Percentiles rank a stretch among this genome's conserved stretches.
phyloP scores from a whole-genome alignment of 2,329 filamentous ascomycete species.

The Cladosporium sp. region DNA sequence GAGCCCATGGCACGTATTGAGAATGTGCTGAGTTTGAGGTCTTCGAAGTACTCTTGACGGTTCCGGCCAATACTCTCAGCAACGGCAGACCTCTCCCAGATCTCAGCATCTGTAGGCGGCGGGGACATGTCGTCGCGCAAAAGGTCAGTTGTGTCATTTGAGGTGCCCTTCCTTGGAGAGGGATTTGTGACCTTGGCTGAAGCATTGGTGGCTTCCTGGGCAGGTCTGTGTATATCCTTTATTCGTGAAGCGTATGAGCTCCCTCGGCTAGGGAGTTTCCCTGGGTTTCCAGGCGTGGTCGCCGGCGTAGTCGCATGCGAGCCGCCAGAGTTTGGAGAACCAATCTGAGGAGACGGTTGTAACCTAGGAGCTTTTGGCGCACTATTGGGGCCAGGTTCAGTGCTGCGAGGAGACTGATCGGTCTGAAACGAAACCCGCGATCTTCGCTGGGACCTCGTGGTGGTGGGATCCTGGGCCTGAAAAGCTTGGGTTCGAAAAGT shows the following conservation, averaged over 20 bases:
- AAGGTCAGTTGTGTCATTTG: not conserved
- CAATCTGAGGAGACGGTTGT: constrained; percentile 16
- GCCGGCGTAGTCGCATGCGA: not conserved
- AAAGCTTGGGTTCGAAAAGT: constrained; percentile 4
- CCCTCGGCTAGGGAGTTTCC: constrained; percentile 7
- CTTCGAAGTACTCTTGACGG: constrained; percentile 16
- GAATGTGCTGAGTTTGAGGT: constrained; percentile 10
- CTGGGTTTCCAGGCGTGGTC: not conserved
- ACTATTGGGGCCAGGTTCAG: not conserved
- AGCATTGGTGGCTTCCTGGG: not conserved
- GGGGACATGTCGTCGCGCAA: not conserved
- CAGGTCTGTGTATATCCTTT: constrained; percentile 9
- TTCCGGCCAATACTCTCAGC: not conserved
- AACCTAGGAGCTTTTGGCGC: not conserved
- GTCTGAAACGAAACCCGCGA: not conserved
- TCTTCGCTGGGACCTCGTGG: constrained; percentile 3
- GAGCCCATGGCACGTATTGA: constrained; percentile 5
- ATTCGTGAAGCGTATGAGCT: constrained; percentile 15
- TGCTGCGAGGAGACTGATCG: not conserved
- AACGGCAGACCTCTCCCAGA: constrained; percentile 7
- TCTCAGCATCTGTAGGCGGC: constrained; percentile 5
- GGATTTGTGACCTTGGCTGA: not conserved
- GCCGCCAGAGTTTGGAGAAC: not conserved
- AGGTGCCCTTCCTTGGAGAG: not conserved
- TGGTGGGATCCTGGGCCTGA: constrained; percentile 15